Evolutionary conservation across 192 early-diverging fungal species (phyloP), one percentile per base, ranked within the genome.

Genomic region (Dissophora globulifera): DNA sequence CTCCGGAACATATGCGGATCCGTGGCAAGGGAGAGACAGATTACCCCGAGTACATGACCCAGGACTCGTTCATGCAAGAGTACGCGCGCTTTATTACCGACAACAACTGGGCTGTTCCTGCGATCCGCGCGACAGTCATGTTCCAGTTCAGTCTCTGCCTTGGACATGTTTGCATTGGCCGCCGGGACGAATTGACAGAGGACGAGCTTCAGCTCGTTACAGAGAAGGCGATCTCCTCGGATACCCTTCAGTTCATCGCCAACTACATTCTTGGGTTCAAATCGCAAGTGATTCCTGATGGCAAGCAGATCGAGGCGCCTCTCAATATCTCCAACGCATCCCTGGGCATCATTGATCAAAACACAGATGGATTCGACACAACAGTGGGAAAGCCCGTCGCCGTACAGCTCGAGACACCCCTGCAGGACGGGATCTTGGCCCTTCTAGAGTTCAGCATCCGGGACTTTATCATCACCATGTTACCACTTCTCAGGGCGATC

Each of bases 131-230:
- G 29, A 58, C 62, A 0, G 67, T 90, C 22, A 69, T 85, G 49
- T 69, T 91, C 30, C 89, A 93, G 69, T 90, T 89, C 86, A 61
- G 82, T 26, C 68, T 90, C 16, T 86, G 86, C 62, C 72, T 83
- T 29, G 70, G 84, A 54, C 78, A 82, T 1, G 78, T 79, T 46
- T 80, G 79, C 53, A 74, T 82, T 42, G 79, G 81, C 45, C 69
- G 78, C 20, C 64, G 40, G 17, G 29, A 64, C 22, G 58, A 54
- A 25, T n/a, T 79, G 20, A 61, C 78, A 19, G 64, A 81, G 42
- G 76, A 78, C 3, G 71, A 78, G 15, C 62, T 88, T 13, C 79
- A 84, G 43, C 55, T 55, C 41, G 79, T 88, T 20, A 82, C 84
- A 11, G 81, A 92, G 63, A 80, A 74, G 12, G 87, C 87, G 0